These are phyloP conservation scores for Sugiyamaella floridensis DNA, from an alignment of 805 yeast species.

Conservation along the genomic window DNA sequence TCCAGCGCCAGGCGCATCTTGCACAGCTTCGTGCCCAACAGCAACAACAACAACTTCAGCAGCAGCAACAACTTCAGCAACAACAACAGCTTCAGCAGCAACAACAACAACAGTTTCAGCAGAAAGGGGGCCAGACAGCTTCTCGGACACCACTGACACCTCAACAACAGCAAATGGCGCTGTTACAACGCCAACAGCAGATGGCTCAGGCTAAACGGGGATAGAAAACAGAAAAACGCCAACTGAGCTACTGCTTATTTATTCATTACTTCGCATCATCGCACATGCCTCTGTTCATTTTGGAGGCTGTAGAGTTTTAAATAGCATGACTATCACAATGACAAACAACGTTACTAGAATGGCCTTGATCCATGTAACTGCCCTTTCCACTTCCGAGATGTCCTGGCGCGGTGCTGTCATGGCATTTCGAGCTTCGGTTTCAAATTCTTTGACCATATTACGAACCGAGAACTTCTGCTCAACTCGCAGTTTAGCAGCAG, in stretches of 20 bases:
- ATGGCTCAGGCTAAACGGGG: neutral
- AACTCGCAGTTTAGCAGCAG: slow-evolving; percentile 28
- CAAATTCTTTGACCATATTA: slow-evolving; percentile 28
- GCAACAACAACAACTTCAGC: slow-evolving; percentile 12
- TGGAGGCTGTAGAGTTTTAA: neutral
- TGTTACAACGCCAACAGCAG: neutral
- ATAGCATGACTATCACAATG: neutral
- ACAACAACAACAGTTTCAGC: slow-evolving; percentile 6
- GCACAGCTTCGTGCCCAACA: slow-evolving; percentile 11
- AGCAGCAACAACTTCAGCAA: slow-evolving; percentile 10
- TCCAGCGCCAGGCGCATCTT: slow-evolving; percentile 24
- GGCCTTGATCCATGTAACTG: slow-evolving; percentile 1
- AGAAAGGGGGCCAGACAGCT: neutral
- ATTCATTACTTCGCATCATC: neutral
- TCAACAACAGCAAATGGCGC: neutral
- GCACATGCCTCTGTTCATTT: neutral
- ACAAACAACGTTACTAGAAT: neutral
- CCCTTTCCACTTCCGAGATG: neutral
- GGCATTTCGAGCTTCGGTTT: slow-evolving; percentile 10
- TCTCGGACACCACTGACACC: neutral
- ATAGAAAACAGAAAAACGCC: neutral
- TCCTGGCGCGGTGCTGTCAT: slow-evolving; percentile 6
- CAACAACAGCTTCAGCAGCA: slow-evolving; percentile 17
- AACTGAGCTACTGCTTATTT: neutral
- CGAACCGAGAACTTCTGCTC: slow-evolving; percentile 26